Conservation (phyloP, 805 yeast genomes). For the Wickerhamiella parazyma region DNA sequence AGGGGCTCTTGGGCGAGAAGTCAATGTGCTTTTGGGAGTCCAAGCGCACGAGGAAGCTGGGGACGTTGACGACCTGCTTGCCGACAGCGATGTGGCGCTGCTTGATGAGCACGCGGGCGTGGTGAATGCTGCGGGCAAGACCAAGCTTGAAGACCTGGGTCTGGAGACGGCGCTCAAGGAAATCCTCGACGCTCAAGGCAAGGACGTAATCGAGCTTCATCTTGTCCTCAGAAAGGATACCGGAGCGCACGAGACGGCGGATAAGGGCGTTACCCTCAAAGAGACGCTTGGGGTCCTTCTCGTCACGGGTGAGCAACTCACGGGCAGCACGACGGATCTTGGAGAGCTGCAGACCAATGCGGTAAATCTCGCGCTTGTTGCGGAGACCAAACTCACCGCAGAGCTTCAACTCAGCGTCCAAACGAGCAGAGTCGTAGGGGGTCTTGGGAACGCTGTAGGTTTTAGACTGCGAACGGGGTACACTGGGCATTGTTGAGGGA, state of each 20-base stretch:
- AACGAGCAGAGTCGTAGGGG: constrained; percentile 98
- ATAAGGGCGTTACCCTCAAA: constrained; percentile 99
- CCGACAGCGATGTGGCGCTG: constrained; percentile 99
- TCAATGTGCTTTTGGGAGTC: constrained; percentile 99
- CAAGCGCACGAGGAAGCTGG: constrained; percentile 99
- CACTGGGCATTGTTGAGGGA: constrained; percentile 20
- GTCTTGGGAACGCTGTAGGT: constrained; percentile 99
- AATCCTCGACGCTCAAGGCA: constrained; percentile 96
- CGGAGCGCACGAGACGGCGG: constrained; percentile 98
- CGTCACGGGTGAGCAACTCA: constrained; percentile 98
- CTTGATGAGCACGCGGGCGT: constrained; percentile 96
- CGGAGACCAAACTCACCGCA: constrained; percentile 99
- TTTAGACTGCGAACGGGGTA: constrained; percentile 97
- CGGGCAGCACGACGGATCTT: constrained; percentile 99
- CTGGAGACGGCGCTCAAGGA: constrained; percentile 99
- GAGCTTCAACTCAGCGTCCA: constrained; percentile 97
- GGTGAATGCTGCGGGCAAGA: constrained; percentile 98
- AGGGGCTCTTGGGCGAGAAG: constrained; percentile 97
- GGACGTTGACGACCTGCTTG: constrained; percentile 96
- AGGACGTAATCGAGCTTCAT: constrained; percentile 99
- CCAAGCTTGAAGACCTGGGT: constrained; percentile 99
- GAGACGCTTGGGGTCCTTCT: constrained; percentile 99
- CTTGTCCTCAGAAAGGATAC: constrained; percentile 98
- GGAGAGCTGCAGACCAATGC: constrained; percentile 98
- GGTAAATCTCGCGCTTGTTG: constrained; percentile 99